Conservation (phyloP, 176 grass and related monocot species). For the Oryza coarctata region DNA sequence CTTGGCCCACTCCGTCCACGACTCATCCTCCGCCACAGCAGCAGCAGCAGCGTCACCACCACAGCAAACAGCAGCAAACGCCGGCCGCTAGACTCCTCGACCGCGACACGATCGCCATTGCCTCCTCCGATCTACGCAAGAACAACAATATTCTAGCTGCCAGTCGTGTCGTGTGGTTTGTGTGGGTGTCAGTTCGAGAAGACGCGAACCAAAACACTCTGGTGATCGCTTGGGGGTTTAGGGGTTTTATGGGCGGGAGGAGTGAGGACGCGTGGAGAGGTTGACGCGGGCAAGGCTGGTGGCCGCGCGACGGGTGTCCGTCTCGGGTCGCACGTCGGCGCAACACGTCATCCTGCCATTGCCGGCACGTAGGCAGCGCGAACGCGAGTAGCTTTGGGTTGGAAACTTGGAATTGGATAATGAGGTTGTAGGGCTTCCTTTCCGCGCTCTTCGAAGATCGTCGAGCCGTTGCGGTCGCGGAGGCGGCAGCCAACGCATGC, state of each 20-base stretch:
- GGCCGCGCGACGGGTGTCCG: conserved; percentile 47
- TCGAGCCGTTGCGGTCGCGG: neutral
- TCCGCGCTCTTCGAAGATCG: neutral
- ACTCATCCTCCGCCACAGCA: conserved; percentile 45
- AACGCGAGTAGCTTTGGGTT: neutral
- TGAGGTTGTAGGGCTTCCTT: conserved; percentile 30
- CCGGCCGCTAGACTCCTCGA: conserved; percentile 37
- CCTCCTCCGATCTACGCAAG: neutral
- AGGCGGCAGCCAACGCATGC: neutral
- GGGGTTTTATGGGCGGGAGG: conserved; percentile 12
- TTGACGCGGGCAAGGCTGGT: neutral
- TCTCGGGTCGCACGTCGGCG: neutral
- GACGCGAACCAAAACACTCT: neutral
- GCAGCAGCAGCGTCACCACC: neutral
- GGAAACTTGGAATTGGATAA: conserved; percentile 12
- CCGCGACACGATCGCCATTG: conserved; percentile 31
- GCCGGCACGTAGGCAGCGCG: neutral
- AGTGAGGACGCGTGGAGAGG: conserved; percentile 50
- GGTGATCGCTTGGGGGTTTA: neutral
- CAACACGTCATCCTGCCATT: conserved; percentile 10
- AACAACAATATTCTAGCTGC: neutral
- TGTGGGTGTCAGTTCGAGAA: neutral
- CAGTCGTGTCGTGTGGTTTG: neutral
- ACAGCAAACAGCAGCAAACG: conserved; percentile 30
- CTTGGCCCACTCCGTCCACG: conserved; percentile 73